Base-by-base conservation (phyloP, 2,329 filamentous ascomycete species). In the Zymoseptoria brevis region DNA sequence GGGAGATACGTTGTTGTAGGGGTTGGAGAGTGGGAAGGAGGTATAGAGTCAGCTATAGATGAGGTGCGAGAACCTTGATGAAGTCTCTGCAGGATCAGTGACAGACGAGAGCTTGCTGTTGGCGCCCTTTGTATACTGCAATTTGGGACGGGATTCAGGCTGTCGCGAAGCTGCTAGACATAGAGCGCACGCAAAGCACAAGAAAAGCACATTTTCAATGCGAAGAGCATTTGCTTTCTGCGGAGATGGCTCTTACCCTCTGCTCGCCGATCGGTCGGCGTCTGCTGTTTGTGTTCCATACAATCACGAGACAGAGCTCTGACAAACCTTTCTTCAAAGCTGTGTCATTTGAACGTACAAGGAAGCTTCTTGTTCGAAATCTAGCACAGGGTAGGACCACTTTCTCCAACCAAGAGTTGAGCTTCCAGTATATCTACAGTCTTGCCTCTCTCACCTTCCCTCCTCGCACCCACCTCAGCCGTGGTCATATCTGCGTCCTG, bases 1-100 rank as follows among this genome's bases (percentile, higher is more conserved):
- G 64, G 94, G 94, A 19, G 94, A 99, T 79, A 95, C 89, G 54
- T 77, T 97, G 68, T 77, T 97, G 72, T 96, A 77, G 63, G 55
- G 51, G 35, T 29, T 6, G 4, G 30, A 2, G 1, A n/a, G n/a
- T n/a, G 30, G 11, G 11, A 16, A 6, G 11, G 35, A 41, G 35
- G 11, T 11, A 9, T 41, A 41, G 35, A 41, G 24, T 26, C 24
- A 26, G 3, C 30, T 35, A 35, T 35, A 35, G 30, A 35, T 35
- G 30, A 35, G 30, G 13, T 11, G 11, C 8, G 30, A 35, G 16
- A 13, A 13, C 16, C 16, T 13, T 41, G 35, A 41, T 26, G n/a
- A n/a, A n/a, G n/a, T n/a, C n/a, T n/a, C n/a, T n/a, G n/a, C n/a
- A n/a, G n/a, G n/a, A n/a, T n/a, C n/a, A n/a, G n/a, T n/a, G n/a